A percentile compares a stretch with the other conserved stretches of the same genome.
phyloP scores from a whole-genome alignment of 768 basidiomycete species.

The Suillus decipiens region DNA sequence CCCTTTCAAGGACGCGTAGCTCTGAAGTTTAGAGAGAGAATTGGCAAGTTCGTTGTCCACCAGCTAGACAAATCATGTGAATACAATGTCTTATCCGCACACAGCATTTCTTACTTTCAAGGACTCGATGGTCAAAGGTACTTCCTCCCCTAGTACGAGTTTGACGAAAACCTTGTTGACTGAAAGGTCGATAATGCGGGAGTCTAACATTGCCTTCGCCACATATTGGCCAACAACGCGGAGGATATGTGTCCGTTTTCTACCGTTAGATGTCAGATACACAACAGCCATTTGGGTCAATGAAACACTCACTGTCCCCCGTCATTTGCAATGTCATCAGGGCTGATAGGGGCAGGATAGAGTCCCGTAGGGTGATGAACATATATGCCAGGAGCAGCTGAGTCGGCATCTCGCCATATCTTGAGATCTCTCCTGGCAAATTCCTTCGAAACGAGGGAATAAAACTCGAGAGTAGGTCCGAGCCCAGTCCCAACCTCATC shows the following conservation, averaged over 20 bases:
- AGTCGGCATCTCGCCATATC: constrained; percentile 90
- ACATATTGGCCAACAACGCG: constrained; percentile 94
- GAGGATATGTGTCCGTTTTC: constrained; percentile 85
- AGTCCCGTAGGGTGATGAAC: constrained; percentile 86
- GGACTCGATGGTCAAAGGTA: constrained; percentile 81
- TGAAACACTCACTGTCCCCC: constrained; percentile 64
- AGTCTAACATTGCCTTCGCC: constrained; percentile 96
- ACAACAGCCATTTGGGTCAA: neutral
- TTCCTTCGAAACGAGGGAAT: constrained; percentile 94
- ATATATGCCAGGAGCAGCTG: constrained; percentile 57
- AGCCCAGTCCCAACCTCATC: constrained; percentile 98
- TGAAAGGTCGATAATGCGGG: constrained; percentile 93
- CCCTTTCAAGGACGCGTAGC: constrained; percentile 52
- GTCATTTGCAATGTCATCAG: constrained; percentile 68
- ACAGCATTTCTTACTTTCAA: constrained; percentile 62
- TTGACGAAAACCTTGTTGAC: constrained; percentile 96
- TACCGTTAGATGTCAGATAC: constrained; percentile 31
- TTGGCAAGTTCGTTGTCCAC: constrained; percentile 86
- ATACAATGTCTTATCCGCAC: neutral
- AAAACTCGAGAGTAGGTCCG: constrained; percentile 97
- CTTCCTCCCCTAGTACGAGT: constrained; percentile 81
- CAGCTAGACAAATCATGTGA: constrained; percentile 46
- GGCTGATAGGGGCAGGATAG: constrained; percentile 82
- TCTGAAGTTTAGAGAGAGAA: constrained; percentile 80
- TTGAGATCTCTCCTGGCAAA: constrained; percentile 87